phyloP scores from a whole-genome alignment of 345 rosid species.

The Syzygium oleosum region DNA sequence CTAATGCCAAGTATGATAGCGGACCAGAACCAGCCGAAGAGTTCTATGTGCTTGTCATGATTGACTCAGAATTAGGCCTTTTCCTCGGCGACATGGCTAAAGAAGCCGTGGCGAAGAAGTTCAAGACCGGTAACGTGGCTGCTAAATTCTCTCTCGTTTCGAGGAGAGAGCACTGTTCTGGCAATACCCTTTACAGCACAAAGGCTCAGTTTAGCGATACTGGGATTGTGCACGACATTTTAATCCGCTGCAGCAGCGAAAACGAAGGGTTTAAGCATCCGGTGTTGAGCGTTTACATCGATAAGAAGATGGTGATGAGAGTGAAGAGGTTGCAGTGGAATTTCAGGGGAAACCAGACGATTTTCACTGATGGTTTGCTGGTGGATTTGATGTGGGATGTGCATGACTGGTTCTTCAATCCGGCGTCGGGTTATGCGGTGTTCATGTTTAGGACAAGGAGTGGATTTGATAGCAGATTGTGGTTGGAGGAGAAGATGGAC shows the following conservation, averaged over 20 bases:
- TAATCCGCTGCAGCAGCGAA: slow-evolving; percentile 2
- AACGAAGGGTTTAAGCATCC: background rate
- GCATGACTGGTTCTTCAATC: slow-evolving; percentile 16
- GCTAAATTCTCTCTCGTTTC: background rate
- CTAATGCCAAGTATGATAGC: background rate
- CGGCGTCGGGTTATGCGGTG: slow-evolving; percentile 7
- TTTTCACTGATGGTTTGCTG: slow-evolving; percentile 10
- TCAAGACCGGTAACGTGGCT: background rate
- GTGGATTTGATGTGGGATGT: slow-evolving; percentile 21
- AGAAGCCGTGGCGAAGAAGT: background rate
- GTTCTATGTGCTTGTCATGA: slow-evolving; percentile 5
- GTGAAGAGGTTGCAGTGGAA: slow-evolving; percentile 17
- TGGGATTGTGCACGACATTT: slow-evolving; percentile 8
- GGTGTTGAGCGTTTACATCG: slow-evolving; percentile 7
- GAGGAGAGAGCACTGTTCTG: slow-evolving; percentile 11
- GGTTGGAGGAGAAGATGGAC: slow-evolving; percentile 12
- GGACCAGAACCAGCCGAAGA: slow-evolving; percentile 12
- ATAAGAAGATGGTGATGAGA: slow-evolving; percentile 9
- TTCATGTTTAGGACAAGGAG: slow-evolving; percentile 23
- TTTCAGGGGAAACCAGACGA: slow-evolving; percentile 19
- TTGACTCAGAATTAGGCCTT: slow-evolving; percentile 8
- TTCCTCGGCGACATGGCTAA: slow-evolving; percentile 7
- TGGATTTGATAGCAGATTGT: slow-evolving; percentile 13
- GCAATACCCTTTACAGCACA: slow-evolving; percentile 8
- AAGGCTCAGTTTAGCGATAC: slow-evolving; percentile 4